Base-by-base conservation (phyloP, 2,329 filamentous ascomycete genomes). In the Bipolaris oryzae region DNA sequence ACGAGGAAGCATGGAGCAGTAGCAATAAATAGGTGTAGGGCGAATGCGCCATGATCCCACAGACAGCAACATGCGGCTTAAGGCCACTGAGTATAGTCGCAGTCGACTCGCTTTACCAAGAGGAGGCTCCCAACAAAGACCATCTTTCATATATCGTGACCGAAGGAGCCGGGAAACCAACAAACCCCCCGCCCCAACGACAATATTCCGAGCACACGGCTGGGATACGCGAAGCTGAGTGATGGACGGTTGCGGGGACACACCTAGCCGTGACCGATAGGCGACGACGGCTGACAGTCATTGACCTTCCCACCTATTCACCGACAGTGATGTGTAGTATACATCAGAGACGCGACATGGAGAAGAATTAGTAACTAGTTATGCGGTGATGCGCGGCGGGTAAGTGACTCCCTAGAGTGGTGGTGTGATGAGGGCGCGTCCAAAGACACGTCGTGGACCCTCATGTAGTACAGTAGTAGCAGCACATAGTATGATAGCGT, bases 1-100 rank as follows among this genome's bases (percentile, higher is more conserved):
- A 39, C 16, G 34, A 13, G 37, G 46, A 44, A 33, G 31, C 3
- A 23, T 28, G 16, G 47, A 31, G 16, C 23, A 50, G 28, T 16
- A 42, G 23, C 16, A 50, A 39, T 16, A 33, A 35, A 25, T 15
- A 25, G 35, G 44, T 48, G 43, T 11, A 49, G n/a, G 35, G 21
- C 44, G 52, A n/a, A 49, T 34, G 52, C 28, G 52, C 38, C 13
- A 33, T 37, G 42, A 45, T 45, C 42, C 42, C 28, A 45, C 42
- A 37, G 52, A 50, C 16, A 13, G 33, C 35, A 43, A 50, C 48
- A 39, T 31, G 49, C 37, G 41, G 53, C 53, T 43, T 55, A 42
- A 34, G 49, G 53, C 53, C 41, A 23, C 48, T 41, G 49, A 37
- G 34, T 39, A 28, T 39, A 21, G 41, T 38, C 39, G 53, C 35